A percentile compares a stretch with the other conserved stretches of the same genome.
Evolutionary conservation across 495 filamentous ascomycete species (phyloP).

Genomic region (Chaetomium tenue): DNA sequence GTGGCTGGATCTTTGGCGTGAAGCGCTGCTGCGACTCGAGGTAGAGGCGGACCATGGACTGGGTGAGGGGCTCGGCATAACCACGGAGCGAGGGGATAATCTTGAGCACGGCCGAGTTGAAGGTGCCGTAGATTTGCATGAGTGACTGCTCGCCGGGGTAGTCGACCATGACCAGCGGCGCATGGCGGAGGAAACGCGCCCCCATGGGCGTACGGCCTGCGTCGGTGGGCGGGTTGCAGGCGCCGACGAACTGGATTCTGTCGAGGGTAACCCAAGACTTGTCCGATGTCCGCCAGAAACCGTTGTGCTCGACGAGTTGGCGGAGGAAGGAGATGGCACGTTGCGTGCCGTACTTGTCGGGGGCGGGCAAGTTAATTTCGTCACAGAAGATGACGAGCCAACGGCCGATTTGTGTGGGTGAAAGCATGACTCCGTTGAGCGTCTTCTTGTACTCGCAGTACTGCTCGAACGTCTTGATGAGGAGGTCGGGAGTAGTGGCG

Average conservation of each 20-base stretch:
- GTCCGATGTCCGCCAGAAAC: constrained; percentile 96
- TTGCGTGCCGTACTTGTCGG: constrained; percentile 96
- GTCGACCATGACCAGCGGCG: constrained; percentile 97
- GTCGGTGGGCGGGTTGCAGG: constrained; percentile 98
- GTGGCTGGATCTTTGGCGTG: constrained; percentile 92
- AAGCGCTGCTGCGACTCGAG: constrained; percentile 90
- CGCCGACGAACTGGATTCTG: constrained; percentile 97
- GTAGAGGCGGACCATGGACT: constrained; percentile 97
- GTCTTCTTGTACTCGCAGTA: constrained; percentile 99
- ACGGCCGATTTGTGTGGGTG: constrained; percentile 91
- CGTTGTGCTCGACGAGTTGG: constrained; percentile 96
- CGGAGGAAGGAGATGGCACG: constrained; percentile 94
- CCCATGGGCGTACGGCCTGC: constrained; percentile 94
- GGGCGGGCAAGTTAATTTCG: constrained; percentile 98
- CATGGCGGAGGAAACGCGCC: constrained; percentile 87
- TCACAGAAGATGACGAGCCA: constrained; percentile 99
- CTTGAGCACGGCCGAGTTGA: constrained; percentile 95
- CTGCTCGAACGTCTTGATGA: constrained; percentile 99
- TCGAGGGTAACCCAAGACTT: constrained; percentile 98
- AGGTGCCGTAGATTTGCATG: constrained; percentile 96
- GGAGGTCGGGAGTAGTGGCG: constrained; percentile 92
- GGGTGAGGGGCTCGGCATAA: constrained; percentile 89
- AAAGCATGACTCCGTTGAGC: constrained; percentile 90
- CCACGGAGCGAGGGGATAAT: constrained; percentile 93
- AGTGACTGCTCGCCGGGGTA: constrained; percentile 95